Conservation (phyloP, 495 filamentous ascomycete species). For the Viridothelium virens region DNA sequence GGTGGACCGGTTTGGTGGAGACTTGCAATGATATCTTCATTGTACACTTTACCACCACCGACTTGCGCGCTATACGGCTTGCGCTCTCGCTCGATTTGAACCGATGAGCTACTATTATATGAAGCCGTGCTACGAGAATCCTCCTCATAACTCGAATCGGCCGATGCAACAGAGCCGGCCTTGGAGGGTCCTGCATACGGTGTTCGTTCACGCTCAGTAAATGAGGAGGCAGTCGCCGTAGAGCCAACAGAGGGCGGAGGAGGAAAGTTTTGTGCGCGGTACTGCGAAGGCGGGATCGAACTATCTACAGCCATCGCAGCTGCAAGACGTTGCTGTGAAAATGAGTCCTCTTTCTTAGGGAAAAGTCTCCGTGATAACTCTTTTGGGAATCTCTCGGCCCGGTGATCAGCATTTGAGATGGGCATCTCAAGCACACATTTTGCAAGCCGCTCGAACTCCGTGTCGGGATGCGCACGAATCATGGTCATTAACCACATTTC, state of each 20-base stretch:
- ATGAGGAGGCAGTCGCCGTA: conserved; percentile 22
- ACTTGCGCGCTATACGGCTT: conserved; percentile 53
- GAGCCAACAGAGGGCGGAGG: conserved; percentile 19
- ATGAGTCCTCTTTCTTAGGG: conserved; percentile 39
- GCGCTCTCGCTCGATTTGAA: conserved; percentile 53
- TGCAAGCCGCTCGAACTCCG: conserved; percentile 66
- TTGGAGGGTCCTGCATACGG: conserved; percentile 38
- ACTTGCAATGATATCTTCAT: conserved; percentile 31
- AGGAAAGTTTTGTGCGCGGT: conserved; percentile 14
- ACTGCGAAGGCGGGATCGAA: conserved; percentile 20
- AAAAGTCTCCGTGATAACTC: conserved; percentile 68
- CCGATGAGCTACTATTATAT: conserved; percentile 25
- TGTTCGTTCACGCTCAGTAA: conserved; percentile 47
- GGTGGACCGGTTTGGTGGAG: conserved; percentile 2
- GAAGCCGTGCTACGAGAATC: conserved; percentile 40
- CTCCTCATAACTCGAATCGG: conserved; percentile 36
- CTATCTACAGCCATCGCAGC: conserved; percentile 28
- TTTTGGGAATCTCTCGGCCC: conserved; percentile 68
- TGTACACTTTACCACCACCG: conserved; percentile 50
- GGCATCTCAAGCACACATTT: conserved; percentile 68
- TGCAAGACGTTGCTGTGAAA: conserved; percentile 31
- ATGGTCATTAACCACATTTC: conserved; percentile 65
- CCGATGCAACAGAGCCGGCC: conserved; percentile 10
- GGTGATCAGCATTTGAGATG: conserved; percentile 64
- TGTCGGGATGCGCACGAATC: conserved; percentile 69